Evolutionary conservation across 805 yeast species (phyloP).

Genomic region (Ogataea henricii): DNA sequence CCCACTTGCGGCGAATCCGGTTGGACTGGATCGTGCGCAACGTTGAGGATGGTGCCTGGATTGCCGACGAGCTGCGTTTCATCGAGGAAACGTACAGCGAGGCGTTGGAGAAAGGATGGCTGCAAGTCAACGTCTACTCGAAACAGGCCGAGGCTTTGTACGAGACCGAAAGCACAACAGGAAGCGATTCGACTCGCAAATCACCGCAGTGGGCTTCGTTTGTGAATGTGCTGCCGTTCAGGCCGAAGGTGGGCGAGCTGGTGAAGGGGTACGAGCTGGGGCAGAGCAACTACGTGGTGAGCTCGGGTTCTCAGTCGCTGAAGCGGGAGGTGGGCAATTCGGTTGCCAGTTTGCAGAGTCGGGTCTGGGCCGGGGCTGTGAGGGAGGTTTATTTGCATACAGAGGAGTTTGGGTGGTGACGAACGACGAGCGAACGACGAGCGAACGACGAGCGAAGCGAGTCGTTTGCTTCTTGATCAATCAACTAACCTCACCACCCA

Average conservation of each 20-base stretch:
- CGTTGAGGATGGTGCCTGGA: conserved; percentile 41
- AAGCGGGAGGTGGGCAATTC: conserved; percentile 41
- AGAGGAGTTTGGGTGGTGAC: conserved; percentile 50
- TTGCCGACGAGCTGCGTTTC: conserved; percentile 39
- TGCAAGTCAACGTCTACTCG: conserved; percentile 22
- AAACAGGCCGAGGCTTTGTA: neutral
- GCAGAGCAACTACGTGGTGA: conserved; percentile 42
- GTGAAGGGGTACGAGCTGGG: conserved; percentile 31
- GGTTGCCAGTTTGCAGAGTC: conserved; percentile 44
- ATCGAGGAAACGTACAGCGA: conserved; percentile 34
- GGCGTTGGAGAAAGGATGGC: conserved; percentile 17
- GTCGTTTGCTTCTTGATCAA: neutral
- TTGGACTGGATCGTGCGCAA: conserved; percentile 48
- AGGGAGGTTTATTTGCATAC: conserved; percentile 53
- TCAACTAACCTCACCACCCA: too few relatives aligned
- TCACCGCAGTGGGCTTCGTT: neutral
- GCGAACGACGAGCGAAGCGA: neutral
- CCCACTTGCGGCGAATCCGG: conserved; percentile 33
- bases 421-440: neutral
- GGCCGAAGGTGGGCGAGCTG: conserved; percentile 17
- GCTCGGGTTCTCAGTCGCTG: conserved; percentile 48
- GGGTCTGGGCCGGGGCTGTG: conserved; percentile 29
- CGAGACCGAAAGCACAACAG: neutral
- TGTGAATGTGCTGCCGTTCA: conserved; percentile 9
- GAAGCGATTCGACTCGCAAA: neutral